Conservation (phyloP, 176 grass and related monocot genomes). For the Metroxylon sagu region DNA sequence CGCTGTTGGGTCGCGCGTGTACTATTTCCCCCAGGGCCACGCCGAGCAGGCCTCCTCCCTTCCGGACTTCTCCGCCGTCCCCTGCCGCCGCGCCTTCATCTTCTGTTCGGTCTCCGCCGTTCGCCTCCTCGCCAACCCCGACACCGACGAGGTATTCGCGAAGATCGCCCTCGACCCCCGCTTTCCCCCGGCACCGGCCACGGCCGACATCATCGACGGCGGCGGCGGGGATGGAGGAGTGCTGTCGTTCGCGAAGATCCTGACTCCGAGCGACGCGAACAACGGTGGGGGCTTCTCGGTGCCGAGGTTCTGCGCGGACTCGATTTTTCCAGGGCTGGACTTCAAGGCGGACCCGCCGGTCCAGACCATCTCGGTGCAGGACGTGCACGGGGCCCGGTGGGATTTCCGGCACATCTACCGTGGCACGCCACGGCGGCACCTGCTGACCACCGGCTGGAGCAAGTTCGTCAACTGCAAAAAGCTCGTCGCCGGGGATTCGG, state of each 20-base stretch:
- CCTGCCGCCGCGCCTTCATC: conserved; percentile 20
- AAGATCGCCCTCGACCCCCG: conserved; percentile 32
- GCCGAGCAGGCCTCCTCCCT: conserved; percentile 41
- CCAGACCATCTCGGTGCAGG: conserved; percentile 40
- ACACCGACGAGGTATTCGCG: conserved; percentile 49
- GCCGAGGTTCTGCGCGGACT: conserved; percentile 54
- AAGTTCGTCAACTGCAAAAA: conserved; percentile 71
- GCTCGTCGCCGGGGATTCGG: conserved; percentile 47
- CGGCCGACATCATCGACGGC: background rate
- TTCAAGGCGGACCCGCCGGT: conserved; percentile 37
- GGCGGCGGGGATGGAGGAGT: background rate
- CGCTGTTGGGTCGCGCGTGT: conserved; percentile 37
- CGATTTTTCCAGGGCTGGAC: conserved; percentile 54
- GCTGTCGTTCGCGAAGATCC: conserved; percentile 40
- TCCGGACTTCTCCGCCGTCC: background rate
- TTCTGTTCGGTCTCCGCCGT: conserved; percentile 37
- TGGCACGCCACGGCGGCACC: conserved; percentile 65
- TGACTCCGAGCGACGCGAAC: conserved; percentile 83
- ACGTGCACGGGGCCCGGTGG: conserved; percentile 16
- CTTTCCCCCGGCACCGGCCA: background rate
- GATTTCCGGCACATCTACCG: conserved; percentile 75
- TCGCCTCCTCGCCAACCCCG: conserved; percentile 27
- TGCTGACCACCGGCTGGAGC: conserved; percentile 79
- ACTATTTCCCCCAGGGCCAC: conserved; percentile 75
- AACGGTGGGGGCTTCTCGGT: conserved; percentile 80